phyloP scores from a whole-genome alignment of 768 basidiomycete species.

The Kwoniella heveanensis region DNA sequence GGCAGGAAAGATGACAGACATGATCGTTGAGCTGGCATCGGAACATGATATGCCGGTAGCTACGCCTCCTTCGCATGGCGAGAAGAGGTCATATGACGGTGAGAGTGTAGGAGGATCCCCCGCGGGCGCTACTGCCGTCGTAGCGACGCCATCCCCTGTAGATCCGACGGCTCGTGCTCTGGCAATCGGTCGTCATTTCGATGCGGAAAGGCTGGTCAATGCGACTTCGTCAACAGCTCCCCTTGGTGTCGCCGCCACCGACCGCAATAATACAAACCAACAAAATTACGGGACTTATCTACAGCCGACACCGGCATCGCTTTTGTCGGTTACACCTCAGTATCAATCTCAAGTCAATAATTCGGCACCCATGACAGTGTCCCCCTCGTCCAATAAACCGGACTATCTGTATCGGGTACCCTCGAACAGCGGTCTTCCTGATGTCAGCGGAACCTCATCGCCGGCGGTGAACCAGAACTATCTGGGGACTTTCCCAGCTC shows the following conservation, averaged over 20 bases:
- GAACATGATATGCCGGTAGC: conserved; percentile 26
- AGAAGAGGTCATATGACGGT: conserved; percentile 13
- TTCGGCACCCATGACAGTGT: not conserved
- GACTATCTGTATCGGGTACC: not conserved
- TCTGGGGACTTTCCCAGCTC: no score
- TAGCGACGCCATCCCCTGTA: not conserved
- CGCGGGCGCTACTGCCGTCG: not conserved
- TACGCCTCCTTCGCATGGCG: conserved; percentile 4
- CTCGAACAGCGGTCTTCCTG: not conserved
- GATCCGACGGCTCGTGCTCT: not conserved
- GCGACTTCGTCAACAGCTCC: not conserved
- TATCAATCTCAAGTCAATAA: not conserved
- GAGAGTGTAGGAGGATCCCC: not conserved
- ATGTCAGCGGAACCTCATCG: not conserved
- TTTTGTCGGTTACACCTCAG: not conserved
- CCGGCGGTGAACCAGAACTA: no score
- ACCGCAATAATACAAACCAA: not conserved
- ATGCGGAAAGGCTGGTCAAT: not conserved
- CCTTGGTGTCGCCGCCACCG: not conserved
- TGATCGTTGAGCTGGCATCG: conserved; percentile 34
- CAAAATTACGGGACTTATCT: not conserved
- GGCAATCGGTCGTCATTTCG: conserved; percentile 1
- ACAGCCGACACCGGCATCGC: not conserved
- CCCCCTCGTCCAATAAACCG: not conserved
- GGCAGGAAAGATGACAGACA: conserved; percentile 51